These are phyloP conservation scores for Paramecium octaurelia DNA, from an alignment of 73 alveolate genomes.

Conservation along the genomic window DNA sequence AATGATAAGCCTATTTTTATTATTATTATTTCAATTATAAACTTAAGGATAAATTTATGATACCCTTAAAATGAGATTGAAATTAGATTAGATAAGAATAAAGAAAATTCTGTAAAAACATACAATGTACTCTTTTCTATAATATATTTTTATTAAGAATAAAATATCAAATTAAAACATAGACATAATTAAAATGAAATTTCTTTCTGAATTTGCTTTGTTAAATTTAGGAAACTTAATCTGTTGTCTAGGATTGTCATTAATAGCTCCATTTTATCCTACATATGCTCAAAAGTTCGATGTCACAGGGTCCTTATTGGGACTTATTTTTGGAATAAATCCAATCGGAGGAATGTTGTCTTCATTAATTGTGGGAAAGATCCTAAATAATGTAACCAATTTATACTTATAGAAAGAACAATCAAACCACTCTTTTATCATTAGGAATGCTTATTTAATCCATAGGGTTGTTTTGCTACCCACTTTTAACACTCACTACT, in stretches of 20 bases:
- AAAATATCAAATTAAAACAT: neutral
- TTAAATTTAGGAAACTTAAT: neutral
- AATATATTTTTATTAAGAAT: neutral
- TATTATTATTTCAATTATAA: neutral
- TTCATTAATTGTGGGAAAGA: neutral
- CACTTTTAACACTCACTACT: neutral
- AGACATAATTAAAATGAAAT: neutral
- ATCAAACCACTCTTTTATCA: neutral
- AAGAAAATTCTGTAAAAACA: neutral
- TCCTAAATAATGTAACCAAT: neutral
- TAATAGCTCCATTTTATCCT: slow-evolving; percentile 42
- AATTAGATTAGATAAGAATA: no score
- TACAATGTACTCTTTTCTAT: neutral
- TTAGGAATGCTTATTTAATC: neutral
- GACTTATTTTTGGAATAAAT: neutral
- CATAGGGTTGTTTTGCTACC: neutral
- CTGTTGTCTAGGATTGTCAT: neutral
- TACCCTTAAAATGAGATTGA: no score
- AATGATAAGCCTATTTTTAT: neutral
- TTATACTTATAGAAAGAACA: neutral
- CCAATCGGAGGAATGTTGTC: slow-evolving; percentile 13
- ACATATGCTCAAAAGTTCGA: neutral
- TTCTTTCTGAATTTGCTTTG: neutral
- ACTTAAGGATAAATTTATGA: neutral
- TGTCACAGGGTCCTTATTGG: neutral